Base-by-base conservation (phyloP, 2,329 filamentous ascomycete species). In the Lecanoromycetidae sp. region DNA sequence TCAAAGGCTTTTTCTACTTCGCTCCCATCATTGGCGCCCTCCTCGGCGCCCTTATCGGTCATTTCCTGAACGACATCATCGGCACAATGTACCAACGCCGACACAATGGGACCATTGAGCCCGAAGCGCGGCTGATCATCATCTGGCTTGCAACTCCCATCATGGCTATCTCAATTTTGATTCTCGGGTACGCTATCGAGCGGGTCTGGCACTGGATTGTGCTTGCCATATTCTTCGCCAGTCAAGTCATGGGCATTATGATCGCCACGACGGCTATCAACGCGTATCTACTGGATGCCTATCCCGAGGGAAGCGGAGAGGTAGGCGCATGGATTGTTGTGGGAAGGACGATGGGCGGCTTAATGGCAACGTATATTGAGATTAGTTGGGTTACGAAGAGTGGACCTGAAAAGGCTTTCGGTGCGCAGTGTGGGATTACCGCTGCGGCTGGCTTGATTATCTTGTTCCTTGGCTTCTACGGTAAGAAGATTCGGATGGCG, bases 41-140 rank as follows among this genome's bases (percentile, higher is more conserved):
- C 15, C 42, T 53, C 4, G 51, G 51, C 17, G 35, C 23, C 3
- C n/a, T 38, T 5, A 0, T 49, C 15, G 51, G 51, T 20, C 51
- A 53, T 30, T 53, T 39, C 39, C 48, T 54, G 1, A 46, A 52
- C 20, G 44, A 54, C 32, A 13, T 29, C 5, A 25, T 52, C 9
- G 46, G 39, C 12, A 63, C 64, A 45, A 54, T 58, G 17, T 70
- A 66, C 56, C 67, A 74, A 39, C 70, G 70, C 1, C 68, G 69
- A 15, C 71, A 73, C 60, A n/a, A n/a, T n/a, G n/a, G n/a, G n/a
- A n/a, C n/a, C 15, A 40, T 55, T 19, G 45, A 55, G 9, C 54
- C 54, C 3, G 53, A 55, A 47, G 52, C 54, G 12, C 54, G 54
- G 6, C 48, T 55, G n/a, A 36, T 55, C 26, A 37, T 48, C n/a